A percentile compares a stretch with the other conserved stretches of the same genome.
These are phyloP conservation scores for Chaetoceros tenuissimus DNA, from an alignment of 108 stramenopile genomes.

Conservation along the genomic window DNA sequence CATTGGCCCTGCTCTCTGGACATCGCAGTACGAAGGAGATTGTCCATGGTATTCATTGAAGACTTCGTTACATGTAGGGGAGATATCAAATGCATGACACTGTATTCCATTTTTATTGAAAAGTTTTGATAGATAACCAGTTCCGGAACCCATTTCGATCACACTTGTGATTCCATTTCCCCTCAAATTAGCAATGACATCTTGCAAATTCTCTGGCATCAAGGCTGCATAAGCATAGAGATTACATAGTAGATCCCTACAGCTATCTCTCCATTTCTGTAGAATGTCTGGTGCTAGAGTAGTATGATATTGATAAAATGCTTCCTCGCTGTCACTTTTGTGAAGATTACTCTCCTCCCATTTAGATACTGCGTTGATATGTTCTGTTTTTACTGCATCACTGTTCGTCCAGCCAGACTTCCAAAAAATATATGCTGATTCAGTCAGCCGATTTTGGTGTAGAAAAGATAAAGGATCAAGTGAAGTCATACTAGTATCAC, in stretches of 20 bases:
- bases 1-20: conserved; percentile 8
- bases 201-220: conserved; percentile 2
- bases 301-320: conserved; percentile 16
- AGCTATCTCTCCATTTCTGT: conserved; percentile 49
- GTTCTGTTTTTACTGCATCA: background rate
- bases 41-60: conserved; percentile 55
- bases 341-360: background rate
- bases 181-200: conserved; percentile 1
- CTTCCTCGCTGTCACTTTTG: background rate
- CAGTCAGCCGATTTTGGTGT: conserved; percentile 18
- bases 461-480: conserved; percentile 17
- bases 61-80: conserved; percentile 13
- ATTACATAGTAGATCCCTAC: conserved; percentile 49
- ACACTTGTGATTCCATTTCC: conserved; percentile 5
- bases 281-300: conserved; percentile 36
- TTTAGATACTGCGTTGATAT: background rate
- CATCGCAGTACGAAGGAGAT: conserved; percentile 28
- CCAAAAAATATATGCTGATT: conserved; percentile 19
- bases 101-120: conserved; percentile 12
- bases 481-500: background rate
- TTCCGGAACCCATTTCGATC: conserved; percentile 51
- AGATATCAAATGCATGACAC: conserved; percentile 36
- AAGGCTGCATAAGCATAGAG: conserved; percentile 53
- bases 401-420: conserved; percentile 9
- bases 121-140: conserved; percentile 43